Conservation (phyloP, 257 asterid genomes). For the Fraxinus excelsior region DNA sequence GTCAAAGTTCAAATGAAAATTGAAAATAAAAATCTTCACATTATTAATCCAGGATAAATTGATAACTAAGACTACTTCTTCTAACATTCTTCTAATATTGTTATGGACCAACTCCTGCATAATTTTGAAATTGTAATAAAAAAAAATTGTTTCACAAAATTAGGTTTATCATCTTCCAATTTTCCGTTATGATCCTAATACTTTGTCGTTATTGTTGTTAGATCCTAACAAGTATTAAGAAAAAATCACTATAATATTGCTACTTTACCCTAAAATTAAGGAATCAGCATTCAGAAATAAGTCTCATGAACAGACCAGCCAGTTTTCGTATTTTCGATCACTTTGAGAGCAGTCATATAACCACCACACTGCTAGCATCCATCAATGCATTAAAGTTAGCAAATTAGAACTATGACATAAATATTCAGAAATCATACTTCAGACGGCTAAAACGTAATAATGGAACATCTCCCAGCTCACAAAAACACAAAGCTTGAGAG, state of each 20-base stretch:
- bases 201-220: neutral
- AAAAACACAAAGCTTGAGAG: neutral
- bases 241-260: neutral
- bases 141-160: neutral
- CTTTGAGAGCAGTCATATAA: neutral
- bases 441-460: neutral
- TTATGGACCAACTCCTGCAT: neutral
- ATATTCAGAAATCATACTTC: neutral
- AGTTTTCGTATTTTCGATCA: neutral
- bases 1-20: neutral
- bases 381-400: neutral
- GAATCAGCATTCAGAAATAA: neutral
- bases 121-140: neutral
- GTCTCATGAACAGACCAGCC: neutral
- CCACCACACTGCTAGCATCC: neutral
- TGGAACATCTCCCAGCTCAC: neutral
- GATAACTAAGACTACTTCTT: neutral
- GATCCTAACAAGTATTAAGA: neutral
- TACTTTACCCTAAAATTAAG: neutral
- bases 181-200: neutral
- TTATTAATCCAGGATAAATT: neutral
- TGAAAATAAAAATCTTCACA: slow-evolving; percentile 1
- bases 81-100: neutral
- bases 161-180: neutral
- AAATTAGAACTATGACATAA: neutral